These are phyloP conservation scores for Morella rubra DNA, from an alignment of 306 rosid species.

Conservation along the genomic window DNA sequence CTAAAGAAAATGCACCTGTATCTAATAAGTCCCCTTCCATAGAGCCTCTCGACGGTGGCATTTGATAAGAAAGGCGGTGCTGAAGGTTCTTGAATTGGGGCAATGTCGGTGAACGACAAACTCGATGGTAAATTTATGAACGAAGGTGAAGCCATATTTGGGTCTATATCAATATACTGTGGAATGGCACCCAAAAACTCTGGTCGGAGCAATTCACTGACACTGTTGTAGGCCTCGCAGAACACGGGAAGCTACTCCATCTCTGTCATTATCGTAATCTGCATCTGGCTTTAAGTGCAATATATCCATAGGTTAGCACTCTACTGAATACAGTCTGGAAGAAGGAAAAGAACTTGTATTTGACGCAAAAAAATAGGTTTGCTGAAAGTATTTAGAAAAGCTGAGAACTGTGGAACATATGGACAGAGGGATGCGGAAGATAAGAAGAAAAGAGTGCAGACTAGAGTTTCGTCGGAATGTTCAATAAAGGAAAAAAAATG, in stretches of 20 bases:
- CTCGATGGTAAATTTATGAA: slow-evolving; percentile 36
- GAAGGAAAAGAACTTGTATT: background rate
- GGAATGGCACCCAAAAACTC: slow-evolving; percentile 29
- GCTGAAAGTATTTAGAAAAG: slow-evolving; percentile 17
- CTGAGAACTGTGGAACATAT: slow-evolving; percentile 20
- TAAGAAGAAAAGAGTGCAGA: slow-evolving; percentile 9
- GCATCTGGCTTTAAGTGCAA: slow-evolving; percentile 52
- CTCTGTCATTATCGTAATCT: slow-evolving; percentile 62
- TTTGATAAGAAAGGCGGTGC: slow-evolving; percentile 3
- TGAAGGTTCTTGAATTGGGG: slow-evolving; percentile 20
- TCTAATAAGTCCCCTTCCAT: background rate
- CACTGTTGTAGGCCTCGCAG: slow-evolving; percentile 32
- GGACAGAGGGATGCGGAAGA: slow-evolving; percentile 43
- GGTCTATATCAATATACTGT: slow-evolving; percentile 34
- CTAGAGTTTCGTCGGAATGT: slow-evolving; percentile 42
- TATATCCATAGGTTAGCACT: slow-evolving; percentile 37
- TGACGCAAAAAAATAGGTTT: background rate
- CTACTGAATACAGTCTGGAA: background rate
- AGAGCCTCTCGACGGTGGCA: background rate
- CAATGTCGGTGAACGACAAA: slow-evolving; percentile 29
- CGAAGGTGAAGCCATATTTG: slow-evolving; percentile 16
- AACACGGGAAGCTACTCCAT: slow-evolving; percentile 59
- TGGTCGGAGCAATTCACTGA: slow-evolving; percentile 23
- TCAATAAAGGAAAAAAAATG: slow-evolving; percentile 21
- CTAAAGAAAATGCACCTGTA: background rate